Conservation (phyloP, 768 basidiomycete species). For the Pholiota conissans region DNA sequence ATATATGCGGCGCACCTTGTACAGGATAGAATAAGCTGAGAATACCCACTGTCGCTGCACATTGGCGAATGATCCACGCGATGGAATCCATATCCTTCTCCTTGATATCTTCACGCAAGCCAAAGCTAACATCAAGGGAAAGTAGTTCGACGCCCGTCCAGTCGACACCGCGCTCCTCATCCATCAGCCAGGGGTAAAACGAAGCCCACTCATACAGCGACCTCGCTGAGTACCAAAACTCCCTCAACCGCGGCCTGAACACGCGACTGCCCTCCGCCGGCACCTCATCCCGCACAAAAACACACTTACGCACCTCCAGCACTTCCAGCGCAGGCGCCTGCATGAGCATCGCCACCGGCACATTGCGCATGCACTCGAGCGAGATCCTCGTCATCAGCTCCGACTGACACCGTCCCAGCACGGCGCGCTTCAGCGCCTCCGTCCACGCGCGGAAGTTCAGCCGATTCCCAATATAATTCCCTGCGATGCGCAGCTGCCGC, state of each 20-base stretch:
- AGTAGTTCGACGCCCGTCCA: neutral
- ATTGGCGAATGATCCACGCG: neutral
- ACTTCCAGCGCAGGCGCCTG: constrained; percentile 6
- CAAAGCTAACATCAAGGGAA: neutral
- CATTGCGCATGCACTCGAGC: constrained; percentile 6
- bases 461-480: constrained; percentile 1
- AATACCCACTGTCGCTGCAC: neutral
- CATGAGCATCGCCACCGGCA: constrained; percentile 7
- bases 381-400: constrained; percentile 6
- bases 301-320: neutral
- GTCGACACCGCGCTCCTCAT: neutral
- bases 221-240: neutral
- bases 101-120: too few relatives aligned
- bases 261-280: neutral
- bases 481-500: neutral
- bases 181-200: constrained; percentile 11
- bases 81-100: neutral
- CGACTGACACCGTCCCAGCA: constrained; percentile 4
- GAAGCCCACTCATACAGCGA: constrained; percentile 7
- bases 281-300: neutral
- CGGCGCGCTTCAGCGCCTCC: constrained; percentile 1
- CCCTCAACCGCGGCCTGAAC: neutral
- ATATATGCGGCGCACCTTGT: too few relatives aligned
- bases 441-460: constrained; percentile 12
- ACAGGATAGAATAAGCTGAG: neutral